These are phyloP conservation scores for Rhizophagus prolifer DNA, from an alignment of 192 early-diverging fungal species.

Conservation along the genomic window DNA sequence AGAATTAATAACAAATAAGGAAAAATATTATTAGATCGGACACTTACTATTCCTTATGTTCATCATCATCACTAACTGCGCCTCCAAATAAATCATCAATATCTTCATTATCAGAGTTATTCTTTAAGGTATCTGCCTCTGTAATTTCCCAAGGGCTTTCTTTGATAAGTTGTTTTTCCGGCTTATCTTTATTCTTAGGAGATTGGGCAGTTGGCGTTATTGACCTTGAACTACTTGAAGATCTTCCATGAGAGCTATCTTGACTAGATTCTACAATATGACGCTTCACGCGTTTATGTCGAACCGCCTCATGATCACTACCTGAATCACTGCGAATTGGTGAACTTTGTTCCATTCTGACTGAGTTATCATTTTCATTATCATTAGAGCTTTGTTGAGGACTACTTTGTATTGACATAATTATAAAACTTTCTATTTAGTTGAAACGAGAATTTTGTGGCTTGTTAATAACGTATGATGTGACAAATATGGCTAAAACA, in stretches of 20 bases:
- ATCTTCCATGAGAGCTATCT: not conserved
- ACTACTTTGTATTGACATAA: not conserved
- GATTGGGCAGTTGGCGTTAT: not conserved
- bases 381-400: not conserved
- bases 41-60: not conserved
- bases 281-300: not conserved
- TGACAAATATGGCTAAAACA: too few relatives aligned
- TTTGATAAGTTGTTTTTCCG: not conserved
- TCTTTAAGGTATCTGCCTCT: not conserved
- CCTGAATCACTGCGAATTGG: not conserved
- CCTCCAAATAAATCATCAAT: conserved; percentile 18
- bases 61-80: conserved; percentile 1
- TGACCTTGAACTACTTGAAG: not conserved
- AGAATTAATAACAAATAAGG: not conserved
- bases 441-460: too few relatives aligned
- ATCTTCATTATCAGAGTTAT: not conserved
- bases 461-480: too few relatives aligned
- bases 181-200: not conserved
- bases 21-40: not conserved
- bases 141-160: not conserved
- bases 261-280: not conserved
- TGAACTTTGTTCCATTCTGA: not conserved
- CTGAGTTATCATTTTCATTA: not conserved
- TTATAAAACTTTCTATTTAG: too few relatives aligned
- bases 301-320: not conserved